These are phyloP conservation scores for Clonostachys byssicola DNA, from an alignment of 2,329 filamentous ascomycete genomes.

Conservation along the genomic window DNA sequence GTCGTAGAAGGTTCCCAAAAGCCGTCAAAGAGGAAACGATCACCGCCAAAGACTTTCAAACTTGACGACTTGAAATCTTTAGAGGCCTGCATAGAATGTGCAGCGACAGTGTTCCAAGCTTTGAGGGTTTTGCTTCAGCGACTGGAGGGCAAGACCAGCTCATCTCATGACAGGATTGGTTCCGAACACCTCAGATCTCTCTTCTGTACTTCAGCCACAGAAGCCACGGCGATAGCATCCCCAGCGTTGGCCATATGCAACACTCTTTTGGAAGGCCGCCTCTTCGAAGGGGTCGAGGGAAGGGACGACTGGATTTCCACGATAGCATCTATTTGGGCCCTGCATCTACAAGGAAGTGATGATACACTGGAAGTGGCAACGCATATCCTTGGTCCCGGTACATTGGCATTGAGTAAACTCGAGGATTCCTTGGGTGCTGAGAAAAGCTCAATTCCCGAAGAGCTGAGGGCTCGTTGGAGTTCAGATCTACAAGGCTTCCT, in stretches of 20 bases:
- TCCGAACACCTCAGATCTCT: conserved; percentile 55
- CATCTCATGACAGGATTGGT: conserved; percentile 43
- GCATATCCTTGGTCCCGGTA: conserved; percentile 33
- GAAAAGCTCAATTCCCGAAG: conserved; percentile 13
- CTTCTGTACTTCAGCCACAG: conserved; percentile 43
- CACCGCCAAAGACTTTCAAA: conserved; percentile 25
- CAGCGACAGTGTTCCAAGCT: conserved; percentile 41
- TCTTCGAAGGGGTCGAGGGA: conserved; percentile 24
- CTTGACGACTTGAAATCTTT: conserved; percentile 31
- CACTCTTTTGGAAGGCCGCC: conserved; percentile 22
- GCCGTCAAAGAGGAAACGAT: conserved; percentile 42
- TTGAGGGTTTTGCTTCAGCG: conserved; percentile 41
- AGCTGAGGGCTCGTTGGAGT: conserved; percentile 31
- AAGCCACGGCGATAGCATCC: conserved; percentile 38
- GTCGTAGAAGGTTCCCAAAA: conserved; percentile 1
- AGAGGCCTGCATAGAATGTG: conserved; percentile 37
- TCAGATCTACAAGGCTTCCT: conserved; percentile 43
- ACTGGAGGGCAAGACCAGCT: conserved; percentile 26
- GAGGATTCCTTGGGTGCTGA: conserved; percentile 16
- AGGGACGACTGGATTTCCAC: conserved; percentile 42
- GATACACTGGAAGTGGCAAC: conserved; percentile 45
- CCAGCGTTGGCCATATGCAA: conserved; percentile 41
- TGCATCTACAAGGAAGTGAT: conserved; percentile 44
- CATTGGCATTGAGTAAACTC: conserved; percentile 33
- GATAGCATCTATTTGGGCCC: conserved; percentile 43